Base-by-base conservation (phyloP, 164 flowering plant species). In the Aristolochia contorta region DNA sequence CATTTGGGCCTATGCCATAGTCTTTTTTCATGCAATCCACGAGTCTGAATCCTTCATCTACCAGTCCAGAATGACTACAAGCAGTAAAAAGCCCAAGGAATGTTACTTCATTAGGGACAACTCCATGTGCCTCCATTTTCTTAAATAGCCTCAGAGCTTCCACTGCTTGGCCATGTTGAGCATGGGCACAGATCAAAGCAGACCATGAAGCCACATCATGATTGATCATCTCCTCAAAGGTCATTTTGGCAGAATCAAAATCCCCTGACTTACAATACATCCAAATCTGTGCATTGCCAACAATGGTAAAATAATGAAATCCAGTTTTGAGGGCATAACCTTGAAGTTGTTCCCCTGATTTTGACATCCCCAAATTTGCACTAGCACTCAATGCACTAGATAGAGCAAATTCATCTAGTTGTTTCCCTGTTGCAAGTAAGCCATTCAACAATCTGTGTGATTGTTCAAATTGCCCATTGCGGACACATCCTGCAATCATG, bases 201-300 rank as follows among this genome's bases (percentile, higher is more conserved):
- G 84, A 78, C 85, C 86, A 84, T 6, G 86, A 75, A 6, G 77
- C 77, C 0, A 77, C 56, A 61, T 80, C 81, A 37, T 65, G 77
- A 56, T 68, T 65, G 53, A 56, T 61, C 1, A 53, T 71, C 71
- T 79, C 76, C 51, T 71, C 21, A 63, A 84, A 84, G 20, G 68
- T 69, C 43, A 65, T 63, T 24, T 67, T 65, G 18, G 87, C 85
- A 30, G 80, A 70, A 68, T 70, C 78, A 47, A 79, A 59, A 58
- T 80, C 78, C 15, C 85, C 86, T 2, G 77, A 77, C 54, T 80
- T 80, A 41, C 82, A 77, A 73, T 84, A 84, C 86, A 82, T 78
- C 66, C 77, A 80, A 51, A 82, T 76, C 66, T 62, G 80, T 24
- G 82, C 73, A 66, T 80, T 84, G n/a, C 65, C 61, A 58, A 80